Base-by-base conservation (phyloP, 768 basidiomycete genomes). In the Psilocybe azurescens region DNA sequence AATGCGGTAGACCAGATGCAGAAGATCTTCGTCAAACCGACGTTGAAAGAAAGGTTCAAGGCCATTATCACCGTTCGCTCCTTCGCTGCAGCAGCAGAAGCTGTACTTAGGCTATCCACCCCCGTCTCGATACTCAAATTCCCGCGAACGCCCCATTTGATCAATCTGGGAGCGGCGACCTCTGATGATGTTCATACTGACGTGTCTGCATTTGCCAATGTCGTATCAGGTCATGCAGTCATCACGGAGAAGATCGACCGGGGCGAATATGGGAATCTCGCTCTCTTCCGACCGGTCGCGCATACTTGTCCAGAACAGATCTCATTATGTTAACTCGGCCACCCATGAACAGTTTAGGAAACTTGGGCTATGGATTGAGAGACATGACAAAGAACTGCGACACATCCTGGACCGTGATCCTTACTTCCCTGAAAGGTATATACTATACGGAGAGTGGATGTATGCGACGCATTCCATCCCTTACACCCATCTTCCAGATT, bases 221-320 rank as follows among this genome's bases (percentile, higher is more conserved):
- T 54, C 1, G 44, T 33, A 16, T n/a, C 62, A 33, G 75, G 74
- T 7, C 70, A 75, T 58, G 77, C 83, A 53, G 74, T 85, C 39
- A 79, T 88, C 69, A 86, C 86, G 3, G 88, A 89, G 67, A 88
- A 89, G 67, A 77, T 88, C 53, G 87, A 88, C 72, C 72, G 88
- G 88, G 3, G 86, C 87, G 44, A 88, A 89, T 69, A 83, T 88
- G 83, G 88, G 86, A 5, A 83, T 88, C 70, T 86, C 85, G 18
- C 77, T 88, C 24, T 83, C 83, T 1, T 66, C 77, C 5, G 81
- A 83, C 63, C 71, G 80, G 28, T 73, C 73, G 6, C 74, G 76
- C 16, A 78, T 88, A 59, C 52, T 85, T 49, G 79, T 86, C 1
- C 88, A 89, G 70, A 89, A 89, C 66, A 80, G 87, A 14, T 86